Evolutionary conservation across 805 yeast genomes (phyloP), one percentile per base, ranked within the genome.

Genomic region (Candida maltosa): DNA sequence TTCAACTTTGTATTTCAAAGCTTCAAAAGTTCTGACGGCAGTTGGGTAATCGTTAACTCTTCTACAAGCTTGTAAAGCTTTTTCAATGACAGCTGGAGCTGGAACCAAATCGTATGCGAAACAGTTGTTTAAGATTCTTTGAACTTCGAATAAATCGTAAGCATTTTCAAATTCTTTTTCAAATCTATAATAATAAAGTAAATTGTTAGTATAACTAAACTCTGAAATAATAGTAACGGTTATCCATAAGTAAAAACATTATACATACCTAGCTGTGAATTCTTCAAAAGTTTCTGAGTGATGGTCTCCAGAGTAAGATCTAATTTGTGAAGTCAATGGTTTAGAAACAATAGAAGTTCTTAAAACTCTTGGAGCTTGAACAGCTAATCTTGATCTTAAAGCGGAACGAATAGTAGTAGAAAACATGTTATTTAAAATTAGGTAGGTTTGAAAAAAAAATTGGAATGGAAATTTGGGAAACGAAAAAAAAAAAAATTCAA

Each of bases 21-120:
- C 97, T 75, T 91, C 98, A 56, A 93, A 93, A 38, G 95, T 96
- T 73, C 98, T 86, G 51, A 88, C 93, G 38, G 98, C 98, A 41
- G 97, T 89, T 43, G 98, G 96, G 71, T 87, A 87, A 73, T 93
- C 98, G 69, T 93, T 87, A 50, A 93, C 97, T 72, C 97, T 87
- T 81, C 98, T 89, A 53, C 97, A 89, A 31, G 98, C 98, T 71
- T 86, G 81, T 60, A 93, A 76, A 32, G 98, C 98, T 69, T 84
- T 86, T 70, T 87, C 96, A 58, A 93, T 76, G 45, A 93, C 97
- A 44, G 84, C 78, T 49, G 98, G 98, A 20, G 98, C 91, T 49
- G 98, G 98, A 38, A 93, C 98, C 66, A 93, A 79, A 70, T 93
- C 98, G 75, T 93, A 93, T 11, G 97, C 86, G 75, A 93, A 93